Evolutionary conservation across 1,139 yeast species (phyloP), one percentile per base, ranked within the genome.

Genomic region (Suhomyces yuchorum): DNA sequence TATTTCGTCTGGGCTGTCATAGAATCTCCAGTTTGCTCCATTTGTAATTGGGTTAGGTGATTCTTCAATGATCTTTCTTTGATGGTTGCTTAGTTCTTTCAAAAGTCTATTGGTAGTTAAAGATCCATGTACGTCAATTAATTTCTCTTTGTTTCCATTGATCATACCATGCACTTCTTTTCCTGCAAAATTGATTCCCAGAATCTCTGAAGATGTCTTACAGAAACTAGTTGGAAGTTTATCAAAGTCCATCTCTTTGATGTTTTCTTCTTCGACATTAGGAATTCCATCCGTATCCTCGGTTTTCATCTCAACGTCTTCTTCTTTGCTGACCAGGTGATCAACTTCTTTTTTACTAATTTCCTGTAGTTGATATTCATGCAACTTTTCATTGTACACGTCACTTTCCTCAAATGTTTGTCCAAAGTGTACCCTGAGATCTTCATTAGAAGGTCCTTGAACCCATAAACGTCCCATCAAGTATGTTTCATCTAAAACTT

Each of bases 401-500:
- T 49, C 43, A 22, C 69, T 58, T 2, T 69, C 56, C n/a, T 56
- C 74, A 32, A 66, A 64, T 5, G 67, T 57, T 19, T 78, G 49
- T 15, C 70, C 62, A 47, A 83, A 64, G 44, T 73, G 75, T 9
- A 66, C 66, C 23, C 65, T 61, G 19, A 81, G 63, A 56, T 91
- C 96, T 44, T 81, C 85, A 19, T 73, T 73, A 2, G 83, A 73
- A 1, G 99, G 98, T 0, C 99, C 99, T 66, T 92, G 98, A 2
- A 93, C 80, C 96, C 97, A 92, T 34, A 93, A 65, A 49, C 90
- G 75, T 7, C 98, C 98, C 87, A 91, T 87, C 41, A 87, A 72
- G 61, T 85, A 88, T 0, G 88, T 85, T 50, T 84, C 88, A 35
- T 75, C 78, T 23, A 67, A 56, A 7, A 71, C 67, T 19, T 73